Evolutionary conservation across 73 alveolate genomes (phyloP).

Genomic region (Paramecium bursaria): DNA sequence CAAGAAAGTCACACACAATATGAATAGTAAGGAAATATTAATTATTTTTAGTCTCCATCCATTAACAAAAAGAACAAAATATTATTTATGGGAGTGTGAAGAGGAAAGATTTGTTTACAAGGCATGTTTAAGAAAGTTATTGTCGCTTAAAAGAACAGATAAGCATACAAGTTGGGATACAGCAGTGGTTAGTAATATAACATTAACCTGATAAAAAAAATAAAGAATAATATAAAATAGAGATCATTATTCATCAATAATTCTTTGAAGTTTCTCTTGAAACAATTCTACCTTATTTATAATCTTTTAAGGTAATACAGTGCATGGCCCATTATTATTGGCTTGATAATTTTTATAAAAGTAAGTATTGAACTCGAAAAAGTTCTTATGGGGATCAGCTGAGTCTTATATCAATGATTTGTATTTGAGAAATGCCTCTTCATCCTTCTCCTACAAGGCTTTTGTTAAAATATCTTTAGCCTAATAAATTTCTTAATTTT

Average conservation of each 20-base stretch:
- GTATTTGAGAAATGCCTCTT: conserved; percentile 7
- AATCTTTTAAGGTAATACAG: conserved; percentile 30
- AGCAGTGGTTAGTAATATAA: conserved; percentile 83
- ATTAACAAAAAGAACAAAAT: conserved; percentile 76
- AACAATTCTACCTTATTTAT: conserved; percentile 43
- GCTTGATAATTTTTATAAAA: conserved; percentile 60
- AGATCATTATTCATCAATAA: conserved; percentile 24
- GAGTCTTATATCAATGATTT: background rate
- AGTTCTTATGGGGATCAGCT: conserved; percentile 27
- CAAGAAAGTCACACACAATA: conserved; percentile 64
- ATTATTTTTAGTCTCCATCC: conserved; percentile 61
- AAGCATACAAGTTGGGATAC: conserved; percentile 89
- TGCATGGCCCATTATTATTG: conserved; percentile 57
- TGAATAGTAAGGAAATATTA: conserved; percentile 20
- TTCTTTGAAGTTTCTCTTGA: conserved; percentile 1
- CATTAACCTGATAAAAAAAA: conserved; percentile 69
- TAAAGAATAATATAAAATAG: conserved; percentile 20
- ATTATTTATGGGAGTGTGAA: conserved; percentile 89
- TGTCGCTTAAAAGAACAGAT: conserved; percentile 74
- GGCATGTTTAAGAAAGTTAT: conserved; percentile 88
- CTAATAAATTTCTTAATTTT: conserved; percentile 34
- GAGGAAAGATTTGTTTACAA: conserved; percentile 90
- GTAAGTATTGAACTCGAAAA: conserved; percentile 56
- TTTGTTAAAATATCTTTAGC: conserved; percentile 42
- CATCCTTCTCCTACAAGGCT: conserved; percentile 37